phyloP scores from a whole-genome alignment of 2,329 filamentous ascomycete genomes.

The Dactylellina parvicollis region DNA sequence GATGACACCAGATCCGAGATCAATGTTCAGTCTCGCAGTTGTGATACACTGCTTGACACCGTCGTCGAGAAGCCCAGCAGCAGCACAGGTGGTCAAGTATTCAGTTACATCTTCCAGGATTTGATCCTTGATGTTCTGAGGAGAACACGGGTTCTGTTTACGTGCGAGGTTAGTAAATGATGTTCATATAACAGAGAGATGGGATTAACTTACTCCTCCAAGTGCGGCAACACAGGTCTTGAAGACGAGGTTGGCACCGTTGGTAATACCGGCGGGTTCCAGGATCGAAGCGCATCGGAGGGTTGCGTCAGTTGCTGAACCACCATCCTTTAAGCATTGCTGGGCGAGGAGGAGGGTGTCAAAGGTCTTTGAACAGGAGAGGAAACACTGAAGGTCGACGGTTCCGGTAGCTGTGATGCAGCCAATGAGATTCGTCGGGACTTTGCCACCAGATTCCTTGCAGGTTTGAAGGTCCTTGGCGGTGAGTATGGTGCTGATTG shows the following conservation, averaged over 20 bases:
- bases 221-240: conserved; percentile 25
- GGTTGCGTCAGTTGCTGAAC: conserved; percentile 15
- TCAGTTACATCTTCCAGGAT: conserved; percentile 29
- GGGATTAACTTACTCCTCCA: conserved; percentile 50
- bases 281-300: conserved; percentile 32
- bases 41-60: conserved; percentile 37
- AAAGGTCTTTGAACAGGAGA: conserved; percentile 35
- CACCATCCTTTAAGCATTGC: conserved; percentile 42
- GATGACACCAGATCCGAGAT: conserved; percentile 31
- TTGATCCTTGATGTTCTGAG: conserved; percentile 45
- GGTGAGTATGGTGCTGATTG: conserved; percentile 13
- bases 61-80: conserved; percentile 24
- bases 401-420: conserved; percentile 24
- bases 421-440: conserved; percentile 33
- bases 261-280: conserved; percentile 3
- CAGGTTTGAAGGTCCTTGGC: conserved; percentile 17
- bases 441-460: conserved; percentile 24
- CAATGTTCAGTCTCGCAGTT: conserved; percentile 12
- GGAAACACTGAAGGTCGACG: conserved; percentile 25
- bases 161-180: conserved; percentile 13
- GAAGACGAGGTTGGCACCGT: conserved; percentile 29
- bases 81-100: conserved; percentile 32
- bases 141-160: conserved; percentile 31
- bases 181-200: neutral
- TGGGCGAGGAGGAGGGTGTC: conserved; percentile 41